Conservation (phyloP, 1,284 basidiomycete species). For the Psilocybe mexicana region DNA sequence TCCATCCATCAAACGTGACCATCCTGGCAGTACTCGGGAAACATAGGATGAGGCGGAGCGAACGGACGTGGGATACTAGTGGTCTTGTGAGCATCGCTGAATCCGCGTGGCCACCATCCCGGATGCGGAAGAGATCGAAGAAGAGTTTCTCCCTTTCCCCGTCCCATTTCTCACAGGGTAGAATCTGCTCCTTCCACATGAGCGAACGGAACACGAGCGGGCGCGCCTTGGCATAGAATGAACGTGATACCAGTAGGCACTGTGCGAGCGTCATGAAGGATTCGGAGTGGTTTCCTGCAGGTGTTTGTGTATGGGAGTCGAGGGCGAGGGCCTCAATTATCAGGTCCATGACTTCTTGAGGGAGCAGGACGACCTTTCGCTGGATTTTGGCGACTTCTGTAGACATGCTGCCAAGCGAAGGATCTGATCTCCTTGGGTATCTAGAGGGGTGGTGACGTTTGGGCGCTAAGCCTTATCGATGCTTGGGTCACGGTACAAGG, state of each 20-base stretch:
- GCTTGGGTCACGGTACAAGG: no score
- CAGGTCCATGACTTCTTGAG: constrained; percentile 2
- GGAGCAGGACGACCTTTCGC: not conserved
- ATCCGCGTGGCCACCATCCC: no score
- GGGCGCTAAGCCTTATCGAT: no score
- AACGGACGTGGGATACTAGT: not conserved
- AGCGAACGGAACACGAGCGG: not conserved
- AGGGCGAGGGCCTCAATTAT: not conserved
- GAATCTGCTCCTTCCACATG: not conserved
- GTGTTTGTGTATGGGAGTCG: not conserved
- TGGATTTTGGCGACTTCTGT: not conserved
- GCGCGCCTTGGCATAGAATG: not conserved
- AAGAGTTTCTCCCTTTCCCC: not conserved
- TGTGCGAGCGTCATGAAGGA: not conserved
- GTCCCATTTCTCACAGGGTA: not conserved
- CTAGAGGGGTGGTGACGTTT: no score
- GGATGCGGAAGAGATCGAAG: not conserved
- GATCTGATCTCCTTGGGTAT: not conserved
- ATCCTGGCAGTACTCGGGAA: not conserved
- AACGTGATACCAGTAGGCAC: constrained; percentile 1
- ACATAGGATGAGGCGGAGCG: not conserved
- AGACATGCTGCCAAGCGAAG: not conserved
- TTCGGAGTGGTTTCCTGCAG: not conserved
- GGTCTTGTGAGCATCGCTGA: not conserved
- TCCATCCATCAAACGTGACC: not conserved